These are phyloP conservation scores for Saturnispora kantuleensis DNA, from an alignment of 805 yeast genomes.

Conservation along the genomic window DNA sequence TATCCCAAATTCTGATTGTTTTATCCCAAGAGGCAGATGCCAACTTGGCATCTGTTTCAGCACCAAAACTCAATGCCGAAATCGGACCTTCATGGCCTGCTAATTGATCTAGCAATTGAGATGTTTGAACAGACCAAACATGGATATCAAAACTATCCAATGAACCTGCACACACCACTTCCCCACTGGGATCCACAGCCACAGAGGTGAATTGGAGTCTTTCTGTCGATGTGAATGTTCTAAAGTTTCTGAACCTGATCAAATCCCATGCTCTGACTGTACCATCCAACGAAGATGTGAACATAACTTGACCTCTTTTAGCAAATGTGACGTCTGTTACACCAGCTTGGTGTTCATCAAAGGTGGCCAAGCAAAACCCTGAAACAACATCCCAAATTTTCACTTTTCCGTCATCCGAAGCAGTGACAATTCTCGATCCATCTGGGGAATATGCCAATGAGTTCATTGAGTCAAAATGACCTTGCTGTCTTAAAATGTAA, in stretches of 20 bases:
- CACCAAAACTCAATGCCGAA: constrained; percentile 76
- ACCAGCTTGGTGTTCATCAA: constrained; percentile 81
- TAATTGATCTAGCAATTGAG: constrained; percentile 77
- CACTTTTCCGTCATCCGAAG: constrained; percentile 92
- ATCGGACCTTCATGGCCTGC: constrained; percentile 96
- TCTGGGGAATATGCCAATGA: constrained; percentile 86
- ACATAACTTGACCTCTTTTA: constrained; percentile 80
- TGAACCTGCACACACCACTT: constrained; percentile 91
- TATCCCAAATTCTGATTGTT: constrained; percentile 86
- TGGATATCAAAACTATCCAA: constrained; percentile 81
- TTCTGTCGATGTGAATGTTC: constrained; percentile 87
- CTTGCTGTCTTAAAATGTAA: constrained; percentile 90
- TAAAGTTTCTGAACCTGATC: constrained; percentile 82
- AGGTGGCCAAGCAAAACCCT: constrained; percentile 88
- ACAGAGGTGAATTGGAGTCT: constrained; percentile 78
- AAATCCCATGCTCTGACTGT: constrained; percentile 97
- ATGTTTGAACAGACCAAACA: constrained; percentile 96
- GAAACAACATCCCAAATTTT: constrained; percentile 92
- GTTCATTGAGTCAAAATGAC: constrained; percentile 88
- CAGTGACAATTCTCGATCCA: constrained; percentile 86
- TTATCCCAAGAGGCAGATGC: constrained; percentile 97
- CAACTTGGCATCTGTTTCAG: constrained; percentile 54
- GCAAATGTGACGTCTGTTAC: constrained; percentile 86
- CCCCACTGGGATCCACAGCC: constrained; percentile 97
- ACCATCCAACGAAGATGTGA: constrained; percentile 89